Base-by-base conservation (phyloP, 2,329 filamentous ascomycete genomes). In the Colletotrichum sojae region DNA sequence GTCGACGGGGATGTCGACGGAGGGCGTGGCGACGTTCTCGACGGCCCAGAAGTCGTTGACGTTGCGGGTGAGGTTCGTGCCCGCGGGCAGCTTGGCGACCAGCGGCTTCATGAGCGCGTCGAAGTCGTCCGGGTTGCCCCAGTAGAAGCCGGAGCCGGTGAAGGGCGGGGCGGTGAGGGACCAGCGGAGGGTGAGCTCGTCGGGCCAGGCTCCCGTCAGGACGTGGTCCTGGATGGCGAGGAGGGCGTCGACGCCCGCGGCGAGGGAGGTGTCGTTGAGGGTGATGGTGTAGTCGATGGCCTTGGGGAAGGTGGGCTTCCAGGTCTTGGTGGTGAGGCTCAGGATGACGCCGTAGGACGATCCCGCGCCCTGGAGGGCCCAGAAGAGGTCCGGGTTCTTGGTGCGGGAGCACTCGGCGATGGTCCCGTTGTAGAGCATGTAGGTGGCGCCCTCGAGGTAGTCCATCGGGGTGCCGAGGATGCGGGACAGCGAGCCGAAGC, bases 361-460 rank as follows among this genome's bases (percentile, higher is more conserved):
- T n/a, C 70, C 70, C 22, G 70, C 70, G 1, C 70, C 70, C 67
- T 71, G 63, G 15, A 69, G 58, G n/a, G 70, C 70, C 70, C 70
- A 71, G 56, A 71, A 69, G 20, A 70, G 70, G 31, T 71, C 70
- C 12, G 70, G 67, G 45, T 70, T 67, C 61, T 69, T 45, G 43
- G 66, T 67, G 27, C 65, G 60, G 31, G 65, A 68, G 40, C 66
- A 58, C 40, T 69, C 40, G 16, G 55, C 67, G 12, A 71, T 27
- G 51, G 70, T 71, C 13, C 70, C 70, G 70, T 71, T 71, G 56
- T 70, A 71, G 15, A 71, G 70, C 70, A 71, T 71, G 53, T 71
- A 71, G 5, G 64, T 63, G 22, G 60, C 70, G n/a, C 58, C 49
- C 9, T 63, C 54, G n/a, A 71, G 55, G 55, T 40, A 67, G 27